Evolutionary conservation across 306 rosid genomes (phyloP), one percentile per base, ranked within the genome.

Genomic region (Macrotyloma uniflorum): DNA sequence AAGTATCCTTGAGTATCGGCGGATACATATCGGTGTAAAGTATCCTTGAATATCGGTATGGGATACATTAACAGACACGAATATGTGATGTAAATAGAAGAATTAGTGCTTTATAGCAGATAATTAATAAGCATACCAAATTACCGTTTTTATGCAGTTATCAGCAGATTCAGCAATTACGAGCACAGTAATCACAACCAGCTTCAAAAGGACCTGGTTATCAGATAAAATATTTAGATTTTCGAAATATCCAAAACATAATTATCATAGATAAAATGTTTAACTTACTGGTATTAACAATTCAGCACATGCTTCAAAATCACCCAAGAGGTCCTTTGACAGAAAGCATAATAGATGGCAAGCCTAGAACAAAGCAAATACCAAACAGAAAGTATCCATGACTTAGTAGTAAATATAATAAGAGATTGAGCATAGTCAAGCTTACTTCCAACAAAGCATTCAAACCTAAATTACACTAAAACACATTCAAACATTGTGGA

Each of bases 81-180:
- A n/a, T n/a, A n/a, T n/a, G n/a, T n/a, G n/a, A n/a, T n/a, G n/a
- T n/a, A n/a, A n/a, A n/a, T n/a, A n/a, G n/a, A n/a, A n/a, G n/a
- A n/a, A n/a, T n/a, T n/a, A n/a, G n/a, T n/a, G n/a, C n/a, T n/a
- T n/a, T n/a, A n/a, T n/a, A n/a, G 30, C 43, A 59, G 65, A 68
- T 66, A 64, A 66, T 63, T 18, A 54, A 38, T 38, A 51, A 55
- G 79, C 26, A 67, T 32, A 73, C 74, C 28, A 33, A 20, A 75
- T 76, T 93, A 96, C 99, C 94, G 96, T 96, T 86, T 96, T 96
- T 75, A 96, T 89, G 89, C 99, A 96, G 85, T 88, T 91, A 84
- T 96, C 99, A 16, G 99, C 94, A 78, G 98, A 96, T 87, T 96
- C 99, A 62, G 94, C 94, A 87, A 96, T 96, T 85, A 96, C 99